These are phyloP conservation scores for Apiospora saccharicola DNA, from an alignment of 2,329 filamentous ascomycete species.

Conservation along the genomic window DNA sequence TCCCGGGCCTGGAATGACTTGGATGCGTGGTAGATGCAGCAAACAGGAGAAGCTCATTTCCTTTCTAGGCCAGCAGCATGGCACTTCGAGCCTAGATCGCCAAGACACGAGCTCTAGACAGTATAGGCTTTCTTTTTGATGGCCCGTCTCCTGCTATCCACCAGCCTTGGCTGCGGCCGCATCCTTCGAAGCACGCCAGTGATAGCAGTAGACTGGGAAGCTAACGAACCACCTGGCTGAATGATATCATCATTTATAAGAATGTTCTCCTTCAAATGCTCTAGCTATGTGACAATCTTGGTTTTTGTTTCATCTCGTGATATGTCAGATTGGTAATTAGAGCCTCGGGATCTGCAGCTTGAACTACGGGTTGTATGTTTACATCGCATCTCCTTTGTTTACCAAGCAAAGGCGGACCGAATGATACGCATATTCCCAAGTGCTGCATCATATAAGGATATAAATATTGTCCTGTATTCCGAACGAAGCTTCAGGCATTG, in stretches of 20 bases:
- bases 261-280: background rate
- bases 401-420: background rate
- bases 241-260: background rate
- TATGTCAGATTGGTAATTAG: background rate
- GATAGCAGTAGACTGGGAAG: background rate
- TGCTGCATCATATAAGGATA: background rate
- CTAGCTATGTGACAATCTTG: background rate
- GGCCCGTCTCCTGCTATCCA: background rate
- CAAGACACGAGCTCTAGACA: background rate
- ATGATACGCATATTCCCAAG: background rate
- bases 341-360: background rate
- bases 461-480: background rate
- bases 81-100: conserved; percentile 1
- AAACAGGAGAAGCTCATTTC: background rate
- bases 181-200: background rate
- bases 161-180: background rate
- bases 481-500: background rate
- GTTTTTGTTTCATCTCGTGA: background rate
- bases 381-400: background rate
- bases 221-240: background rate
- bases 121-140: background rate
- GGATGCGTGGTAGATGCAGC: background rate
- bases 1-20: conserved; percentile 9
- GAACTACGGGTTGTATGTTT: background rate
- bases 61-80: conserved; percentile 1